Conservation (phyloP, 768 basidiomycete genomes). For the Tulasnella sp. region DNA sequence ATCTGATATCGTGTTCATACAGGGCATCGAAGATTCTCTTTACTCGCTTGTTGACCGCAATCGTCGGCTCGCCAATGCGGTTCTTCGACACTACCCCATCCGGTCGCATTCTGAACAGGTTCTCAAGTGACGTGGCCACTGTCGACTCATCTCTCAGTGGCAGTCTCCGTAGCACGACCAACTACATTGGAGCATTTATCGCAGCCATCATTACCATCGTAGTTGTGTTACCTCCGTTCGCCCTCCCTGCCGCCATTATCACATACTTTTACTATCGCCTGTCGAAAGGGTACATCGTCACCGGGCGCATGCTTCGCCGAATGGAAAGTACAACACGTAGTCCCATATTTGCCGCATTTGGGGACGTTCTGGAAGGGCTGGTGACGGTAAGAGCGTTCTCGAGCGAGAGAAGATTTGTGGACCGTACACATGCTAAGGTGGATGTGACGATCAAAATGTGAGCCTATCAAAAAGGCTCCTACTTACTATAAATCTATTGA, state of each 20-base stretch:
- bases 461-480: too few relatives aligned
- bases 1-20: background rate
- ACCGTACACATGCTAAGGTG: slow-evolving; percentile 60
- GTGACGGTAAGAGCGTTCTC: slow-evolving; percentile 91
- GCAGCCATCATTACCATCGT: slow-evolving; percentile 60
- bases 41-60: slow-evolving; percentile 49
- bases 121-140: slow-evolving; percentile 80
- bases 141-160: slow-evolving; percentile 64
- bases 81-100: slow-evolving; percentile 62
- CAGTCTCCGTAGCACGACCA: slow-evolving; percentile 65
- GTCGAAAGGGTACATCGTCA: slow-evolving; percentile 39
- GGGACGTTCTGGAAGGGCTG: slow-evolving; percentile 52
- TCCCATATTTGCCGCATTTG: slow-evolving; percentile 75
- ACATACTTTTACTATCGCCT: slow-evolving; percentile 50
- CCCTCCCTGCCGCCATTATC: slow-evolving; percentile 64
- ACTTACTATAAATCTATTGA: too few relatives aligned
- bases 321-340: slow-evolving; percentile 86
- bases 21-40: slow-evolving; percentile 25
- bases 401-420: slow-evolving; percentile 66
- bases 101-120: slow-evolving; percentile 41
- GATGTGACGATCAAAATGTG: slow-evolving; percentile 66
- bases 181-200: slow-evolving; percentile 64
- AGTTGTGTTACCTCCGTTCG: slow-evolving; percentile 69
- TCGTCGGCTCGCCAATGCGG: slow-evolving; percentile 74
- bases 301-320: slow-evolving; percentile 72